Evolutionary conservation across 768 basidiomycete genomes (phyloP), one percentile per base, ranked within the genome.

Genomic region (Leccinellum albellum): DNA sequence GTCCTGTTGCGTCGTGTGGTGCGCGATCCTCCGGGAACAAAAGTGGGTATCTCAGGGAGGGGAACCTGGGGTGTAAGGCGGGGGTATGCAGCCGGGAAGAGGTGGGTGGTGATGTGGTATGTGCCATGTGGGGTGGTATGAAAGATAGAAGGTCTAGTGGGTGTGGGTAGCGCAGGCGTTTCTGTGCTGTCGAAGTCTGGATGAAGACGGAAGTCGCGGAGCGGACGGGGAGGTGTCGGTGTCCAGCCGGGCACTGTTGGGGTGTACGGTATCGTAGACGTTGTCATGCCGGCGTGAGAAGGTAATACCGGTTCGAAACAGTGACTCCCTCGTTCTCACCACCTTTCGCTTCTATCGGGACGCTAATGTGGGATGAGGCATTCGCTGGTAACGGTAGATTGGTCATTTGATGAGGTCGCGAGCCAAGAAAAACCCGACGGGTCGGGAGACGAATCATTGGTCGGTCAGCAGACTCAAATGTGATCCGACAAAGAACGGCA

Each of bases 71-170:
- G 67, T 6, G 46, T 42, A 17, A 61, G 47, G 12, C 70, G 60
- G 15, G 72, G 70, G 51, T 58, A 71, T 7, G 66, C 66, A 13
- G 68, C 69, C 0, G 71, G 72, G 29, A 72, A 47, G 54, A 72
- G 50, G 20, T 72, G 71, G 12, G 70, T 72, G 9, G 59, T 72
- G 47, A 71, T 60, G 13, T 37, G 55, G 48, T 69, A 72, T 14
- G 53, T 45, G 8, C 57, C 59, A 37, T 61, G 53, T 13, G 35
- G 0, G 14, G 64, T 60, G 20, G 57, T 55, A 29, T 70, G 64
- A 51, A 72, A 69, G 21, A 58, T 12, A 28, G 57, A 31, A 4
- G 54, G 44, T 26, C 71, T 65, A 10, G 52, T 51, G 28, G 65
- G 61, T 28, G 59, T 54, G 9, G 70, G 66, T n/a, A 73, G 28